Evolutionary conservation across 345 rosid species (phyloP).

Genomic region (Eutrema heterophyllum): DNA sequence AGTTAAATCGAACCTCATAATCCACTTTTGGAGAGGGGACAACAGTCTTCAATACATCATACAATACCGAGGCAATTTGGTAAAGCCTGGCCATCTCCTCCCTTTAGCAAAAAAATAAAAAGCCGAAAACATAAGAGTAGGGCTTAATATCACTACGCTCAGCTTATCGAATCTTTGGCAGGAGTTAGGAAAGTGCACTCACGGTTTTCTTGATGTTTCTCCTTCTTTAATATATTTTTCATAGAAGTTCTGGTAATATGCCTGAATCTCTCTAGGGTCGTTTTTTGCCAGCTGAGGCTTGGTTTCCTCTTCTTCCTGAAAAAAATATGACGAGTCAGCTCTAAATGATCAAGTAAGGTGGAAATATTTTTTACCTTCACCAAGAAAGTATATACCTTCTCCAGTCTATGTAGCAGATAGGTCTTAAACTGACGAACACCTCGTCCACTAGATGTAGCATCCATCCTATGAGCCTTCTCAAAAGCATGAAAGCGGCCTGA

Average conservation of each 20-base stretch:
- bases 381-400: conserved; percentile 49
- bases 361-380: neutral
- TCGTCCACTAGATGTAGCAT: conserved; percentile 57
- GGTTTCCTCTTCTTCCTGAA: conserved; percentile 64
- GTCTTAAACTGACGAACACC: conserved; percentile 98
- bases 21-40: conserved; percentile 56
- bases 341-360: neutral
- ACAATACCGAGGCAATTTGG: conserved; percentile 75
- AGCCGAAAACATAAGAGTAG: conserved; percentile 7
- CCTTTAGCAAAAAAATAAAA: conserved; percentile 41
- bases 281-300: conserved; percentile 39
- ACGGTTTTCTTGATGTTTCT: conserved; percentile 67
- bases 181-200: conserved; percentile 33
- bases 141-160: neutral
- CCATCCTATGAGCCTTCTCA: conserved; percentile 79
- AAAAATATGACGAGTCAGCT: conserved; percentile 14
- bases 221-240: conserved; percentile 57
- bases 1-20: conserved; percentile 46
- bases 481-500: conserved; percentile 93
- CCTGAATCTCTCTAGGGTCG: conserved; percentile 65
- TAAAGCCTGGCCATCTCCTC: conserved; percentile 86
- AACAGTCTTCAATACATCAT: conserved; percentile 66
- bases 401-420: conserved; percentile 69
- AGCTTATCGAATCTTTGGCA: neutral
- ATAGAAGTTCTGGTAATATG: conserved; percentile 59